Evolutionary conservation across 495 filamentous ascomycete genomes (phyloP), one percentile per base, ranked within the genome.

Genomic region (Chaetomium cochliodes): DNA sequence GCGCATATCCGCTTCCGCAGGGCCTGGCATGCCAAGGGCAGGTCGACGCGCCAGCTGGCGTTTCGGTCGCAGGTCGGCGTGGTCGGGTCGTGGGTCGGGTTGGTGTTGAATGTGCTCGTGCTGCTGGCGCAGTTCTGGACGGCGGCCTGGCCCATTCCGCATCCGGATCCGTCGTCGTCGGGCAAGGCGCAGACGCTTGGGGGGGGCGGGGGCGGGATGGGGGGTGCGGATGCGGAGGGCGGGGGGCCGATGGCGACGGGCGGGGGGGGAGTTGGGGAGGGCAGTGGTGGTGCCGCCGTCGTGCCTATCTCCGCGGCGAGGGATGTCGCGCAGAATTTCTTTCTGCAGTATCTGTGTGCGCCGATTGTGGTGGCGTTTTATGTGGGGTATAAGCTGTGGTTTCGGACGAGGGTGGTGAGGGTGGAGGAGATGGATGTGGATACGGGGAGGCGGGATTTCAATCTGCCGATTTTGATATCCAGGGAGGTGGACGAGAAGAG

Each of bases 91-190:
- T 97, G 88, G 85, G 62, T 96, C 28, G 94, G 94, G 12, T 83
- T 97, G 65, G 65, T 78, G 37, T 86, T 96, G 74, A 97, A 97
- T 74, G 60, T 80, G 28, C 78, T 96, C 12, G 87, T 98, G n/a
- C 82, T 98, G 23, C 70, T 93, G 52, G 93, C 90, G 9, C 93
- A 98, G 72, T 96, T 98, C 80, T 98, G 94, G 94, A 89, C 88
- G 30, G 92, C 89, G 33, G 88, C 91, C 18, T 90, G 88, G 65
- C 94, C 94, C 1, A 79, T 94, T 26, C 57, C 28, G 13, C 39
- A 1, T n/a, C 63, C 33, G 12, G 23, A 3, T 18, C 28, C 51
- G 15, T 57, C 39, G 5, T 37, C 28, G 9, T 15, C 52, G 5
- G 33, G 33, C 20, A 20, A 55, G 52, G 52, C 26, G 28, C 16